These are phyloP conservation scores for Stenogyne calaminthoides DNA, from an alignment of 305 asterid genomes.

Conservation along the genomic window DNA sequence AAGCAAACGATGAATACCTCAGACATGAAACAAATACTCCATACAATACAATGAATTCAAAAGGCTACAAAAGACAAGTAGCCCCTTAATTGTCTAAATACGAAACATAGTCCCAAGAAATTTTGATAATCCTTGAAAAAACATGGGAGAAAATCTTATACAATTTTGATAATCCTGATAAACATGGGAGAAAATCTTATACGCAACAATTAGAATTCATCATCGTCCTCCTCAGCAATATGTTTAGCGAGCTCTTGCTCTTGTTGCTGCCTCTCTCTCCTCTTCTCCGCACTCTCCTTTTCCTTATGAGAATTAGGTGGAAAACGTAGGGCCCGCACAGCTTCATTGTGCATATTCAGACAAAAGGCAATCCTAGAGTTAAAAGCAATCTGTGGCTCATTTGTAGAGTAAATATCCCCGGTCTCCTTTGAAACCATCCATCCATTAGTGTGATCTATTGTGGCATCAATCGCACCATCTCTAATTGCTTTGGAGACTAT, in stretches of 20 bases:
- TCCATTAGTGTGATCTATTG: slow-evolving; percentile 80
- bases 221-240: slow-evolving; percentile 93
- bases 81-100: slow-evolving; percentile 10
- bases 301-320: slow-evolving; percentile 93
- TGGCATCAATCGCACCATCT: slow-evolving; percentile 96
- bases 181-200: not conserved
- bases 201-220: slow-evolving; percentile 58
- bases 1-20: not conserved
- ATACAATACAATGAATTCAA: slow-evolving; percentile 17
- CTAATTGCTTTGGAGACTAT: slow-evolving; percentile 90
- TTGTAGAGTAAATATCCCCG: slow-evolving; percentile 90
- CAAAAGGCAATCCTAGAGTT: slow-evolving; percentile 93
- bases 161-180: not conserved
- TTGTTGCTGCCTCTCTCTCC: slow-evolving; percentile 92
- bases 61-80: not conserved
- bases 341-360: slow-evolving; percentile 91
- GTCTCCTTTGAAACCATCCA: slow-evolving; percentile 94
- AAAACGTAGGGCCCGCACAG: slow-evolving; percentile 86
- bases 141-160: not conserved
- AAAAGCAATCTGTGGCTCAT: slow-evolving; percentile 86
- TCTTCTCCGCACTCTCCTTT: slow-evolving; percentile 85
- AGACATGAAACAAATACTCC: slow-evolving; percentile 17
- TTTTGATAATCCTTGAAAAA: not conserved
- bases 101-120: slow-evolving; percentile 21
- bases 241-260: slow-evolving; percentile 98